Conservation (phyloP, 768 basidiomycete genomes). For the Amanita pallidorosea region DNA sequence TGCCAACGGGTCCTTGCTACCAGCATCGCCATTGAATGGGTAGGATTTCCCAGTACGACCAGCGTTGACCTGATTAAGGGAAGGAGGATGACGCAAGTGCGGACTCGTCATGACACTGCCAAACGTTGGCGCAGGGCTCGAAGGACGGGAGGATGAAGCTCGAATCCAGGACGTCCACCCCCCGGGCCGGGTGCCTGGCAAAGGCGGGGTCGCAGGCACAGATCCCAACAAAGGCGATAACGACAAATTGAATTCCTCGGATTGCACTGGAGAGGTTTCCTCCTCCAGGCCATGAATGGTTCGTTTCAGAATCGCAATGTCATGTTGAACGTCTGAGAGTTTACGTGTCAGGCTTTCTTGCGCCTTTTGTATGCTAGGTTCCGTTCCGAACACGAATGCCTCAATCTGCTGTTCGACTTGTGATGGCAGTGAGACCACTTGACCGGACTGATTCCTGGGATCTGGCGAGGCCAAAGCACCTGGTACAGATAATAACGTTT, state of each 20-base stretch:
- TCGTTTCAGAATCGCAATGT: slow-evolving; percentile 60
- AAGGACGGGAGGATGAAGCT: slow-evolving; percentile 24
- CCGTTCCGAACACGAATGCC: slow-evolving; percentile 46
- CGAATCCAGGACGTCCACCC: slow-evolving; percentile 54
- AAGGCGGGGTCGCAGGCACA: slow-evolving; percentile 6
- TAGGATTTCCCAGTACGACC: slow-evolving; percentile 9
- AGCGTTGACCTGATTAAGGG: slow-evolving; percentile 18
- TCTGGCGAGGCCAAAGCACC: slow-evolving; percentile 25
- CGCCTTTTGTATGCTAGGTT: slow-evolving; percentile 35
- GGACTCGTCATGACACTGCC: slow-evolving; percentile 64
- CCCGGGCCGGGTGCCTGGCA: slow-evolving; percentile 11
- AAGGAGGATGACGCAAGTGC: slow-evolving; percentile 38
- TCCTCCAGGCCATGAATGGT: slow-evolving; percentile 36
- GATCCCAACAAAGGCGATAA: slow-evolving; percentile 9
- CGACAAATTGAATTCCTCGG: slow-evolving; percentile 1
- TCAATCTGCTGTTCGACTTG: slow-evolving; percentile 41
- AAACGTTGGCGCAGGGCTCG: slow-evolving; percentile 47
- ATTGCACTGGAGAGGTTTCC: slow-evolving; percentile 5
- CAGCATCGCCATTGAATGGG: slow-evolving; percentile 6
- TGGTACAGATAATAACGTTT: slow-evolving; percentile 52
- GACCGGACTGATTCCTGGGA: background rate
- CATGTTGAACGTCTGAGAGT: slow-evolving; percentile 65
- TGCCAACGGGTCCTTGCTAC: slow-evolving; percentile 28
- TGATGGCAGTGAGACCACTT: slow-evolving; percentile 13
- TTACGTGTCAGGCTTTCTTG: slow-evolving; percentile 41